Conservation (phyloP, 1,284 basidiomycete species). For the Vanrija humicola region DNA sequence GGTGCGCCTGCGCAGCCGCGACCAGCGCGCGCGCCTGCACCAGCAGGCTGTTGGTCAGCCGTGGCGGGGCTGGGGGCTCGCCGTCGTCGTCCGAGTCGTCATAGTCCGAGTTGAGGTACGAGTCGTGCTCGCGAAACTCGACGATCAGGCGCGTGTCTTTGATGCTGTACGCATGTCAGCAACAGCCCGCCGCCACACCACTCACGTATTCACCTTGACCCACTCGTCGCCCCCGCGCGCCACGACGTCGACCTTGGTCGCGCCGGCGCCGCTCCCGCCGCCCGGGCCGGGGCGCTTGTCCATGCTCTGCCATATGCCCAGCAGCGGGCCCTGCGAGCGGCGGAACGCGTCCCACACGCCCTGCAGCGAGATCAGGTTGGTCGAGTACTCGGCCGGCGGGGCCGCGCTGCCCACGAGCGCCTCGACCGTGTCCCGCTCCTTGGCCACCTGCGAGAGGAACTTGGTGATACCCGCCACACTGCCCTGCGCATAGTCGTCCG, state of each 20-base stretch:
- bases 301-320: slow-evolving; percentile 29
- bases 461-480: slow-evolving; percentile 32
- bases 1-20: slow-evolving; percentile 58
- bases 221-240: slow-evolving; percentile 67
- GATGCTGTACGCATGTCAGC: slow-evolving; percentile 52
- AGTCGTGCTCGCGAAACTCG: slow-evolving; percentile 77
- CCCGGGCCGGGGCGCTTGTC: slow-evolving; percentile 16
- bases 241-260: slow-evolving; percentile 63
- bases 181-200: background rate
- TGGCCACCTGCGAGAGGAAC: slow-evolving; percentile 28
- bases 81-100: slow-evolving; percentile 24
- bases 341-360: slow-evolving; percentile 42
- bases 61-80: background rate
- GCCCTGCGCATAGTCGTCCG: slow-evolving; percentile 28
- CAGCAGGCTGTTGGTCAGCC: slow-evolving; percentile 56
- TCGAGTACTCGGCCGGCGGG: slow-evolving; percentile 29
- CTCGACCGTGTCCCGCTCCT: slow-evolving; percentile 32
- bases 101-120: slow-evolving; percentile 58
- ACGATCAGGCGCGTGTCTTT: slow-evolving; percentile 68
- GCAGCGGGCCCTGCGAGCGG: slow-evolving; percentile 26
- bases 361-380: slow-evolving; percentile 34
- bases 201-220: slow-evolving; percentile 82
- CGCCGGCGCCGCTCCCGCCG: background rate
- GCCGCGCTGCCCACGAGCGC: slow-evolving; percentile 19
- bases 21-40: slow-evolving; percentile 51